A percentile compares a stretch with the other conserved stretches of the same genome.
Evolutionary conservation across 2,329 filamentous ascomycete species (phyloP).

Genomic region (Cryphonectria carpinicola): DNA sequence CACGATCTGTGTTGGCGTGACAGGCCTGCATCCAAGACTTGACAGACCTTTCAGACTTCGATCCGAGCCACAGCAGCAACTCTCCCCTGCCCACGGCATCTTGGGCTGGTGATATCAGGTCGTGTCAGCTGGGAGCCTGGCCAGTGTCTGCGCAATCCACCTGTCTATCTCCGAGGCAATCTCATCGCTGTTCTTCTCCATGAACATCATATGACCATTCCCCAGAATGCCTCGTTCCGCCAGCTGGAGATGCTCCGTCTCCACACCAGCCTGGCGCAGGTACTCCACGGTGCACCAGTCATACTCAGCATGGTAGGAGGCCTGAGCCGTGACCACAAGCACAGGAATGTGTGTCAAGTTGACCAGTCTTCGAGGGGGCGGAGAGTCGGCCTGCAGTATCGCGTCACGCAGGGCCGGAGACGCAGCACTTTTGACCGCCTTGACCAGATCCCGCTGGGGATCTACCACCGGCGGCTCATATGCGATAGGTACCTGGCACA

Average conservation of each 20-base stretch:
- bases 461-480: slow-evolving; percentile 9
- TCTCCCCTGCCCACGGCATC: neutral
- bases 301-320: slow-evolving; percentile 51
- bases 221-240: slow-evolving; percentile 45
- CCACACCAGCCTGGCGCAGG: slow-evolving; percentile 47
- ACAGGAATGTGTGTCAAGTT: slow-evolving; percentile 43
- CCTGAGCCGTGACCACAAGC: slow-evolving; percentile 46
- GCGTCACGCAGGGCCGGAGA: neutral
- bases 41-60: no score
- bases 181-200: slow-evolving; percentile 52
- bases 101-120: neutral
- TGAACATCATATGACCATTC: slow-evolving; percentile 53
- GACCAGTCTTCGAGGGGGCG: slow-evolving; percentile 40
- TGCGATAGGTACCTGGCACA: slow-evolving; percentile 6
- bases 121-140: neutral
- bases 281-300: slow-evolving; percentile 48
- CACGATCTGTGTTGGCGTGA: neutral
- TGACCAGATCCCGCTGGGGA: slow-evolving; percentile 2
- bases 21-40: neutral
- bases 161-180: slow-evolving; percentile 32
- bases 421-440: neutral
- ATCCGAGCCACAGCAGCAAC: no score
- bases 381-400: slow-evolving; percentile 42
- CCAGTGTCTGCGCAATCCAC: slow-evolving; percentile 9
- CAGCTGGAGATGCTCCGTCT: slow-evolving; percentile 42